Evolutionary conservation across 139 green algal species (phyloP).

Genomic region (Asterochloris erici): DNA sequence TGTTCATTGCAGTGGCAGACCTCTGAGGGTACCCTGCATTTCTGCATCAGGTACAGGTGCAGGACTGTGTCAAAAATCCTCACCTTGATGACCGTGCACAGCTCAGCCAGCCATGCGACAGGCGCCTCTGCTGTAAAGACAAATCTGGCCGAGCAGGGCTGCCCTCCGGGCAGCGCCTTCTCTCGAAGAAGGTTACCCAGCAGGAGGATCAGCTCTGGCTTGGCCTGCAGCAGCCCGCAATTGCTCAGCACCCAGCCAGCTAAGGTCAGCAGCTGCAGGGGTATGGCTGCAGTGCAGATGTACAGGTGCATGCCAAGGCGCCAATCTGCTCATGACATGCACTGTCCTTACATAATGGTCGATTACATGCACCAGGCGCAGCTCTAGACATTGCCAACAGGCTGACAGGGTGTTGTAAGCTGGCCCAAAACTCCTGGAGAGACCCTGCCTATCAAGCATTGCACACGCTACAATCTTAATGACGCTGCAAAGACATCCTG

Average conservation of each 20-base stretch:
- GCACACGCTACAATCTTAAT: too few species aligned
- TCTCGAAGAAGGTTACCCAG: too few species aligned
- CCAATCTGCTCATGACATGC: too few species aligned
- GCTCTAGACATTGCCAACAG: too few species aligned
- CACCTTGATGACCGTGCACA: constrained; percentile 50
- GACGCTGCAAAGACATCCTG: too few species aligned
- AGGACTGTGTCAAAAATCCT: not conserved
- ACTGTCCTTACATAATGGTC: too few species aligned
- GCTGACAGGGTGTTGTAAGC: too few species aligned
- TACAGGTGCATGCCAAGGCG: too few species aligned
- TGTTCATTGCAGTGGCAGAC: not conserved
- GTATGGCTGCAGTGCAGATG: not conserved
- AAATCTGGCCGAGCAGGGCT: constrained; percentile 21
- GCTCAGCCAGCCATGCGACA: constrained; percentile 33
- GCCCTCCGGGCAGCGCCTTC: too few species aligned
- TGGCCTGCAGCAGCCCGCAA: not conserved
- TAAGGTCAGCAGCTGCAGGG: not conserved
- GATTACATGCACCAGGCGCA: too few species aligned
- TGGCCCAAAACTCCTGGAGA: too few species aligned
- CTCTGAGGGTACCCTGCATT: not conserved
- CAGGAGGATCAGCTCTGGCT: not conserved
- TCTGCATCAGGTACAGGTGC: not conserved
- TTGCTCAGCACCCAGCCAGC: not conserved
- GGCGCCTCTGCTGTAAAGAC: constrained; percentile 44
- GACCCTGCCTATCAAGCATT: too few species aligned